Conservation (phyloP, 2,329 filamentous ascomycete genomes). For the Neopestalotiopsis clavispora region DNA sequence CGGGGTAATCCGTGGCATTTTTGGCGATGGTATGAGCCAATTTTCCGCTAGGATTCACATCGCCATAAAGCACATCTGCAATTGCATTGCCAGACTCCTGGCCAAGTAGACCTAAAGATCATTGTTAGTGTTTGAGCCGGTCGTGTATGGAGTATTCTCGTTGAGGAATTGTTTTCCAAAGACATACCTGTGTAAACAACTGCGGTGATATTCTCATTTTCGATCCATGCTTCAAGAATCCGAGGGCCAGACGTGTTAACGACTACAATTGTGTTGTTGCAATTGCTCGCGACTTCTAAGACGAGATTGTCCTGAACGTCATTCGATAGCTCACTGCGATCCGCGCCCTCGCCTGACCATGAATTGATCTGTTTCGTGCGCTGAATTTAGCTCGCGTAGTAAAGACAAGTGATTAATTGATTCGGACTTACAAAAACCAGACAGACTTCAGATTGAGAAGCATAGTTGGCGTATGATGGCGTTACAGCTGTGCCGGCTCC, state of each 20-base stretch:
- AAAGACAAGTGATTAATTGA: too few species aligned
- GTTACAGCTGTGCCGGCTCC: slow-evolving; percentile 18
- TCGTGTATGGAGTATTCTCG: too few species aligned
- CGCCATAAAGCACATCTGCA: slow-evolving; percentile 59
- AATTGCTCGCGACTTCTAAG: slow-evolving; percentile 60
- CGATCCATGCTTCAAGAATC: slow-evolving; percentile 59
- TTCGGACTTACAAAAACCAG: too few species aligned
- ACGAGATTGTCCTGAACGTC: slow-evolving; percentile 56
- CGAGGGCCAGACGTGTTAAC: slow-evolving; percentile 68
- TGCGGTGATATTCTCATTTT: slow-evolving; percentile 63
- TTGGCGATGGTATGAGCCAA: slow-evolving; percentile 27
- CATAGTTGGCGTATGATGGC: slow-evolving; percentile 21
- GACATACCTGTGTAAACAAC: too few species aligned
- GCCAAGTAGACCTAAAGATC: slow-evolving; percentile 62
- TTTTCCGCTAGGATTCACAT: slow-evolving; percentile 49
- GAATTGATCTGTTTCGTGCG: too few species aligned
- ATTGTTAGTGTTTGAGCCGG: too few species aligned
- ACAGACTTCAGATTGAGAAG: slow-evolving; percentile 30
- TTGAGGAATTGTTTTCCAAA: too few species aligned
- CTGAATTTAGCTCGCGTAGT: too few species aligned
- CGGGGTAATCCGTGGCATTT: too few species aligned
- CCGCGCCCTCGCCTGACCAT: slow-evolving; percentile 59
- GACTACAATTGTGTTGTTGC: slow-evolving; percentile 72
- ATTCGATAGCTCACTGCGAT: slow-evolving; percentile 25
- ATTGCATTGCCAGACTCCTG: slow-evolving; percentile 66